phyloP scores from a whole-genome alignment of 2,329 filamentous ascomycete genomes.

The Penicillium sp. region DNA sequence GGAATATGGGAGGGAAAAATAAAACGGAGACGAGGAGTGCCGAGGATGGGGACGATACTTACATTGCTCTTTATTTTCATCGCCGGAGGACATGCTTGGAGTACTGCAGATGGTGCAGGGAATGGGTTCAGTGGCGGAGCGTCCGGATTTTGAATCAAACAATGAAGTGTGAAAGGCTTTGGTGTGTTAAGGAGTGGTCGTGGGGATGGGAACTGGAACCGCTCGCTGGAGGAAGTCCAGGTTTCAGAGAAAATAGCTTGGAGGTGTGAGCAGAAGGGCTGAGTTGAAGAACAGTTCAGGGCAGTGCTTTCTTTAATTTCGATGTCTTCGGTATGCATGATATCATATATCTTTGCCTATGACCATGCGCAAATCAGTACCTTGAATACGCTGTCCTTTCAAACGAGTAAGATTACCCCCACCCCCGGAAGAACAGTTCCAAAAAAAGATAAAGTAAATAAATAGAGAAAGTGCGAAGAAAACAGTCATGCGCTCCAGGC shows the following conservation, averaged over 20 bases:
- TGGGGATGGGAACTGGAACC: background rate
- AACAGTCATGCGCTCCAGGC: background rate
- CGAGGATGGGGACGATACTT: background rate
- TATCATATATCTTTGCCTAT: constrained; percentile 1
- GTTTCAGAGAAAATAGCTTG: background rate
- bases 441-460: background rate
- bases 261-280: no score
- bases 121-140: no score
- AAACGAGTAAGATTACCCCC: background rate
- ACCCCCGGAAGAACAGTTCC: background rate
- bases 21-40: no score
- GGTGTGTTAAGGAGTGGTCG: background rate
- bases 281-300: no score
- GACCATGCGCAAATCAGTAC: background rate
- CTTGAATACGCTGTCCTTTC: background rate
- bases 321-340: background rate
- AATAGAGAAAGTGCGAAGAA: background rate
- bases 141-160: no score
- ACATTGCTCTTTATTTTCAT: constrained; percentile 4
- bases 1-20: background rate
- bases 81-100: constrained; percentile 7
- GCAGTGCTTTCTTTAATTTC: background rate
- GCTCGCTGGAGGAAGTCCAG: background rate
- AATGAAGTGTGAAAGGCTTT: no score
- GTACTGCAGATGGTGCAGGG: background rate